These are phyloP conservation scores for Erysimum cheiranthoides DNA, from an alignment of 345 rosid species.

Conservation along the genomic window DNA sequence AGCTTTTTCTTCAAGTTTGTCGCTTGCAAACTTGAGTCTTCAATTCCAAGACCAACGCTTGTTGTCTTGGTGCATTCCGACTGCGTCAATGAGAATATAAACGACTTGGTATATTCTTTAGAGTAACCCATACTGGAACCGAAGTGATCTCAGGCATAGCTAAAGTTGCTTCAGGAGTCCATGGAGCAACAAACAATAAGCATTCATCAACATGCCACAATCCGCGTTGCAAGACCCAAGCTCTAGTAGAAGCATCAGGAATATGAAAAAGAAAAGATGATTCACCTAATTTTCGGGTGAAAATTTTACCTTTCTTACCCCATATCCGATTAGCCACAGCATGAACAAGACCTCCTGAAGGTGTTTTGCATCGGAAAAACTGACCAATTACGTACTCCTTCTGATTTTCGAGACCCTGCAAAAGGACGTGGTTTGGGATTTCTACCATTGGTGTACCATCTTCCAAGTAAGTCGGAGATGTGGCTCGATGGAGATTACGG, in stretches of 20 bases:
- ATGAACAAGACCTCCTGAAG: too few relatives aligned
- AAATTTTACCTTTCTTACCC: too few relatives aligned
- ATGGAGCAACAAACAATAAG: background rate
- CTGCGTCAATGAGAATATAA: background rate
- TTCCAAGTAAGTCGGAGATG: background rate
- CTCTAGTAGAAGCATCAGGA: background rate
- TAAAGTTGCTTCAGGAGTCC: background rate
- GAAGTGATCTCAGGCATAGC: background rate
- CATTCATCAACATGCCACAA: background rate
- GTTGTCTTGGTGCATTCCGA: too few relatives aligned
- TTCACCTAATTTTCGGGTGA: too few relatives aligned
- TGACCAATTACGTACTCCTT: background rate
- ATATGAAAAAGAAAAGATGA: background rate
- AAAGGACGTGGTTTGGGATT: background rate
- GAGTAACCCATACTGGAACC: background rate
- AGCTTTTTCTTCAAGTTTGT: too few relatives aligned
- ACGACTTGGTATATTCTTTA: background rate
- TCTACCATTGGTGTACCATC: background rate
- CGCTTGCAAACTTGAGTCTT: too few relatives aligned
- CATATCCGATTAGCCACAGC: too few relatives aligned
- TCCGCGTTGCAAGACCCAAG: background rate
- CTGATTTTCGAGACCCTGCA: background rate
- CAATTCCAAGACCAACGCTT: too few relatives aligned
- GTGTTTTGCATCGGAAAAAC: too few relatives aligned
- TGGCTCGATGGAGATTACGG: background rate